Base-by-base conservation (phyloP, 2,329 filamentous ascomycete genomes). In the Cryphonectria nitschkei region DNA sequence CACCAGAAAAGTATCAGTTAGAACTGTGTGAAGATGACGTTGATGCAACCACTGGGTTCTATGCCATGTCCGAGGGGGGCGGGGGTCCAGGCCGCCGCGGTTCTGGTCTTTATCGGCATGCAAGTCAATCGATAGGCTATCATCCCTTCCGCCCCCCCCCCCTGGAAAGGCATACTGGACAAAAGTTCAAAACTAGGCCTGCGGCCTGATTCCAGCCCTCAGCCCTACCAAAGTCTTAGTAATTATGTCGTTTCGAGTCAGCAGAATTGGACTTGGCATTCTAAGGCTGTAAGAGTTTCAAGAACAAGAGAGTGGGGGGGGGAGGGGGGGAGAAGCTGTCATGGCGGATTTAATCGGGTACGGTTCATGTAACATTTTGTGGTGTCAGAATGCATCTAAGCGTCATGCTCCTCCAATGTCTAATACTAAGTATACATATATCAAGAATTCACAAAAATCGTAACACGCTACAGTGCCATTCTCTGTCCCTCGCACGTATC, bases 381-480 rank as follows among this genome's bases (percentile, higher is more conserved):
- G 29, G 26, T 32, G 54, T 34, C 54, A 32, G 54, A 32, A 5
- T 16, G 4, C 26, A 58, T 58, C 54, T 58, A 32, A 26, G 26
- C 54, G 14, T 32, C 54, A 58, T 58, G 54, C 54, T 34, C 54
- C 54, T 16, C n/a, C 29, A 19, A 29, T 26, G 54, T 61, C 58
- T 61, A 26, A 39, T n/a, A 61, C 58, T 61, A 39, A 39, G 39
- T 32, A 61, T 39, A 61, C 32, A 61, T 39, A 60, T 60, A 39
- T 19, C 39, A 39, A 39, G 11, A 39, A 37, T n/a, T 39, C 19
- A 37, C 32, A 34, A 37, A 13, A 61, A 37, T 61, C 22, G 32
- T 61, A 61, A 61, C 58, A 61, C 32, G 58, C 19, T 34, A 34
- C 58, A 16, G 58, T 5, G 22, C 16, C 58, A 61, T 11, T 61